Conservation (phyloP, 345 rosid species). For the Salix koriyanagi region DNA sequence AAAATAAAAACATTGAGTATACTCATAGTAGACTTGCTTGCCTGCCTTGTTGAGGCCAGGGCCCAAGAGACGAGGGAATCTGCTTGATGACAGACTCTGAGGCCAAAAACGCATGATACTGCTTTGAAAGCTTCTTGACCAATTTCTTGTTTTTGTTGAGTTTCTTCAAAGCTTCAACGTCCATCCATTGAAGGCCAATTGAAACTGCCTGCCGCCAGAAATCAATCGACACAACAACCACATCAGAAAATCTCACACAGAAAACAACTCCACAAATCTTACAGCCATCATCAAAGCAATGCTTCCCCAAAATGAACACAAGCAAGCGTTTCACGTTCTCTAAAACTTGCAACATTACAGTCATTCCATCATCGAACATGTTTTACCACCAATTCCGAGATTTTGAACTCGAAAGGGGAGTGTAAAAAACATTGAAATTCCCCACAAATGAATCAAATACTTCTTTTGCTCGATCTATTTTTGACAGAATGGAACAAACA, state of each 20-base stretch:
- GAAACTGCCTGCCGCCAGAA: conserved; percentile 18
- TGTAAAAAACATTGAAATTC: background rate
- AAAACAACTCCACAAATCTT: background rate
- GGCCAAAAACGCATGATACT: conserved; percentile 38
- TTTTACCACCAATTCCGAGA: background rate
- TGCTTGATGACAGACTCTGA: conserved; percentile 43
- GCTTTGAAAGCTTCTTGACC: conserved; percentile 41
- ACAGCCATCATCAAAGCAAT: background rate
- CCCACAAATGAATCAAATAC: background rate
- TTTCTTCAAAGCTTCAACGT: conserved; percentile 38
- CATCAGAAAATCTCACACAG: background rate
- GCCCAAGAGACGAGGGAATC: conserved; percentile 40
- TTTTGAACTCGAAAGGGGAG: too few species aligned
- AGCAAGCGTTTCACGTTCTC: background rate
- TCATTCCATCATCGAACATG: background rate
- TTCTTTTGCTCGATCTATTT: background rate
- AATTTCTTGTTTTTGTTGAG: conserved; percentile 42
- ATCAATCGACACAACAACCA: background rate
- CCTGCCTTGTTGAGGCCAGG: conserved; percentile 51
- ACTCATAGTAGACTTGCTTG: conserved; percentile 7
- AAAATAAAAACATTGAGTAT: background rate
- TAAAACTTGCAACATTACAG: background rate
- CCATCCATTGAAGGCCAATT: conserved; percentile 36
- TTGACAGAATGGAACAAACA: background rate
- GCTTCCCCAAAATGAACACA: too few species aligned